phyloP scores from a whole-genome alignment of 352 stramenopile genomes.

The Phytophthora crassamura region DNA sequence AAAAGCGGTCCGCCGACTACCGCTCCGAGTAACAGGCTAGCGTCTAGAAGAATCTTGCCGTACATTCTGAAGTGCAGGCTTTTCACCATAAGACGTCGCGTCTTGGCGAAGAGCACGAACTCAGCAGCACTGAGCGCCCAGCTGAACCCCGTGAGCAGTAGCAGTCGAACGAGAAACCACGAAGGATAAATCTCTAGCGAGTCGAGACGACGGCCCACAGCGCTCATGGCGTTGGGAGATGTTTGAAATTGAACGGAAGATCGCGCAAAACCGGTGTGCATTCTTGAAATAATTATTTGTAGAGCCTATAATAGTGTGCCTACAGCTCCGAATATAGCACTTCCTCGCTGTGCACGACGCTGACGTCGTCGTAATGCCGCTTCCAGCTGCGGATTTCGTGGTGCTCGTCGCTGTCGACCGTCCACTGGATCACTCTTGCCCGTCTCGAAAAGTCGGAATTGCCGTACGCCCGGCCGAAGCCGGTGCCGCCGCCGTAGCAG shows the following conservation, averaged over 20 bases:
- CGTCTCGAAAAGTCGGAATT: constrained; percentile 41
- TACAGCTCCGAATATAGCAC: constrained; percentile 43
- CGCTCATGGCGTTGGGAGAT: constrained; percentile 6
- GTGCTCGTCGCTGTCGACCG: constrained; percentile 39
- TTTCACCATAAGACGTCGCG: constrained; percentile 21
- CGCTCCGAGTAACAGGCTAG: constrained; percentile 15
- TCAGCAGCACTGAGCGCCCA: constrained; percentile 43
- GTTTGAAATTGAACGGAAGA: no score
- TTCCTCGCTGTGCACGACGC: constrained; percentile 26
- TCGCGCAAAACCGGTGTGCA: no score
- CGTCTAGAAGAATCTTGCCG: constrained; percentile 29
- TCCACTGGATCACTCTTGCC: constrained; percentile 67
- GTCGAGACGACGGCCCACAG: constrained; percentile 2
- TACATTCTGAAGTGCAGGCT: constrained; percentile 32
- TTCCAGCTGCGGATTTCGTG: constrained; percentile 58
- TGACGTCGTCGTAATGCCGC: constrained; percentile 42
- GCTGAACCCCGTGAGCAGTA: constrained; percentile 31
- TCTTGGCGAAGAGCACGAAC: constrained; percentile 42
- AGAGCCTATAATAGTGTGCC: not conserved
- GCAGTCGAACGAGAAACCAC: constrained; percentile 34
- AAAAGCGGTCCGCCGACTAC: constrained; percentile 37
- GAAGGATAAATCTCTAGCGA: not conserved
- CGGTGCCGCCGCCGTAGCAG: constrained; percentile 61
- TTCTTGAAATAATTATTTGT: constrained; percentile 30
- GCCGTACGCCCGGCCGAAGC: constrained; percentile 52